Conservation (phyloP, 345 rosid species). For the Dipteronia dyeriana region DNA sequence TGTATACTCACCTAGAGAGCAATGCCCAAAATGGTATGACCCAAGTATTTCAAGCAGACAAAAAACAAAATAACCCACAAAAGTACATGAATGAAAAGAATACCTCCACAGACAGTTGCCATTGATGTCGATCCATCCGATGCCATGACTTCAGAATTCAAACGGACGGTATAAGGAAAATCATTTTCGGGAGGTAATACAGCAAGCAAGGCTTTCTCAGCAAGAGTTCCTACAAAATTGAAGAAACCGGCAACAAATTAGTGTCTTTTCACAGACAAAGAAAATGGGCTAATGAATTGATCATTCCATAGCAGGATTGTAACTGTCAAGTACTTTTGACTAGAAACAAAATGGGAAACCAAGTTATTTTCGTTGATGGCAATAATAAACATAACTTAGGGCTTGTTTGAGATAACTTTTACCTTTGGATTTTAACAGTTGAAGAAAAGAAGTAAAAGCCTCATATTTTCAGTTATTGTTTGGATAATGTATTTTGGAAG, state of each 20-base stretch:
- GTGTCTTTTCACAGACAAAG: background rate
- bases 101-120: conserved; percentile 99
- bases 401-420: background rate
- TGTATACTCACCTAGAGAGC: background rate
- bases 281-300: background rate
- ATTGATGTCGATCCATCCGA: conserved; percentile 99
- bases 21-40: conserved; percentile 1
- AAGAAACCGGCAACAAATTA: conserved; percentile 23
- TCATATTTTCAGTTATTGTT: no score
- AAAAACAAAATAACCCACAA: conserved; percentile 10
- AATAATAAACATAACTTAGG: background rate
- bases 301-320: background rate
- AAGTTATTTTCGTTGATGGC: background rate
- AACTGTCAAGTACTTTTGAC: background rate
- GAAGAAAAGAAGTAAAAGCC: no score
- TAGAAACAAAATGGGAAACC: background rate
- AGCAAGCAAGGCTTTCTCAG: conserved; percentile 93
- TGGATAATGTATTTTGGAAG: no score
- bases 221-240: conserved; percentile 73
- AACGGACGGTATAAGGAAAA: conserved; percentile 77
- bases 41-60: conserved; percentile 3
- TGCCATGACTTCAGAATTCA: conserved; percentile 96
- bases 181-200: conserved; percentile 84
- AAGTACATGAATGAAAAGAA: conserved; percentile 8
- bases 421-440: no score